phyloP scores from a whole-genome alignment of 2,329 filamentous ascomycete species.

The Cercospora sesami region DNA sequence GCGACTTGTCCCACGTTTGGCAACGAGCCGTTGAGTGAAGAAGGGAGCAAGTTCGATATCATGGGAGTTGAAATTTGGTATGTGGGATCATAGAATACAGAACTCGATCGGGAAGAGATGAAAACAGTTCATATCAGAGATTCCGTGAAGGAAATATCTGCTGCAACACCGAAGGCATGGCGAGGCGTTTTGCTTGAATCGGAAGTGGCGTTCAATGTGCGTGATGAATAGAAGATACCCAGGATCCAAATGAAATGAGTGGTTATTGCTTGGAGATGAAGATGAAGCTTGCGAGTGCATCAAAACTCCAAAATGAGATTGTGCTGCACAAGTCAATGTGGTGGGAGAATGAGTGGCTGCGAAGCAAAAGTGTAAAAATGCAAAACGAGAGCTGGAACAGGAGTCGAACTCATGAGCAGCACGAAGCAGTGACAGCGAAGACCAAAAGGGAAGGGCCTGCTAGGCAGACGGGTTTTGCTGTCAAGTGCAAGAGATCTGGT shows the following conservation, averaged over 20 bases:
- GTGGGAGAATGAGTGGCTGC: too few relatives aligned
- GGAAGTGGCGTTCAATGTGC: not conserved
- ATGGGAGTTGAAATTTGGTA: conserved; percentile 93
- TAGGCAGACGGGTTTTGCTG: not conserved
- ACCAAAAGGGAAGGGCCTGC: conserved; percentile 7
- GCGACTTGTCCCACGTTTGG: conserved; percentile 86
- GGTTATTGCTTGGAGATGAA: not conserved
- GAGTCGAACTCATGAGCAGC: conserved; percentile 4
- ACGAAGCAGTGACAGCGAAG: not conserved
- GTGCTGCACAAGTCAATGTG: not conserved
- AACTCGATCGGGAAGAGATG: not conserved
- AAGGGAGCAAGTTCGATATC: conserved; percentile 88
- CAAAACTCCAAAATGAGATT: not conserved
- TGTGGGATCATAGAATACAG: conserved; percentile 56
- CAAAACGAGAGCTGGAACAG: not conserved
- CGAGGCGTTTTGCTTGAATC: not conserved
- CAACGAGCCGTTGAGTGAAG: conserved; percentile 89
- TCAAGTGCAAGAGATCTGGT: not conserved
- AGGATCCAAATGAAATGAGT: not conserved
- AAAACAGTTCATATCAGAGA: not conserved
- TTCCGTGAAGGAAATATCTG: not conserved
- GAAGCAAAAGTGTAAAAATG: not conserved
- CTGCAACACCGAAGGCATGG: not conserved
- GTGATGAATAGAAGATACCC: conserved; percentile 3
- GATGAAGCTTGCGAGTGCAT: not conserved